phyloP scores from a whole-genome alignment of 1,284 basidiomycete species.

The Ceratobasidium sp. region DNA sequence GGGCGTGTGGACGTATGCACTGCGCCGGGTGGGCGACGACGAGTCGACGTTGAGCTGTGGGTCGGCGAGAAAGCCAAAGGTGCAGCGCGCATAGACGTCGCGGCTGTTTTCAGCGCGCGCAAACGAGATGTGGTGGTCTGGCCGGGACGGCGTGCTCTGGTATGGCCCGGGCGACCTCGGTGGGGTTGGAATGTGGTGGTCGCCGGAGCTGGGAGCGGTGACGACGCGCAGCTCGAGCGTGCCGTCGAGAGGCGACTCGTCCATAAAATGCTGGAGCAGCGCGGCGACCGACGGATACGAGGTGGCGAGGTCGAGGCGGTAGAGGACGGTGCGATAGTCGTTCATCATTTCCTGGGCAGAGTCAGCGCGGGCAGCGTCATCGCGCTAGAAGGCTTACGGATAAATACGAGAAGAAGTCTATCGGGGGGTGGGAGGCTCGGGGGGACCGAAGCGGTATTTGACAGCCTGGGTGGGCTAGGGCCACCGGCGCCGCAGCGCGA shows the following conservation, averaged over 20 bases:
- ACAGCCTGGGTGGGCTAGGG: conserved; percentile 3
- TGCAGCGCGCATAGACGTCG: conserved; percentile 27
- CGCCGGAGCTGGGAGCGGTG: conserved; percentile 16
- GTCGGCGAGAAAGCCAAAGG: conserved; percentile 30
- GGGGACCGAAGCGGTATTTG: conserved; percentile 1
- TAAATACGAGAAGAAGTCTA: conserved; percentile 10
- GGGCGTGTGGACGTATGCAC: conserved; percentile 19
- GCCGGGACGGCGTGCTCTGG: not conserved
- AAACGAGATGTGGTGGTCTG: conserved; percentile 37
- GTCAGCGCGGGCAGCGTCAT: not conserved
- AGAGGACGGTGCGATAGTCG: conserved; percentile 37
- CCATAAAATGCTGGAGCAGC: conserved; percentile 36
- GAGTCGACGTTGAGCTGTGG: conserved; percentile 27
- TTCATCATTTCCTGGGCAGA: conserved; percentile 32
- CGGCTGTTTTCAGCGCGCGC: conserved; percentile 16
- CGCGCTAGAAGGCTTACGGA: not conserved
- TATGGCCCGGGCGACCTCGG: conserved; percentile 22
- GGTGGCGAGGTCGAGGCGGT: conserved; percentile 30
- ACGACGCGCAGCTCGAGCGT: conserved; percentile 34
- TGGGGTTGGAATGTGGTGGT: conserved; percentile 31
- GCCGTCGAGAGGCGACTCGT: conserved; percentile 36
- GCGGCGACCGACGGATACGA: conserved; percentile 26
- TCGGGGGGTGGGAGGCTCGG: not conserved
- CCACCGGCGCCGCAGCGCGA: conserved; percentile 1
- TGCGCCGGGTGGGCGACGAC: conserved; percentile 24